phyloP scores from a whole-genome alignment of 768 basidiomycete genomes.

The Coprinopsis sp. region DNA sequence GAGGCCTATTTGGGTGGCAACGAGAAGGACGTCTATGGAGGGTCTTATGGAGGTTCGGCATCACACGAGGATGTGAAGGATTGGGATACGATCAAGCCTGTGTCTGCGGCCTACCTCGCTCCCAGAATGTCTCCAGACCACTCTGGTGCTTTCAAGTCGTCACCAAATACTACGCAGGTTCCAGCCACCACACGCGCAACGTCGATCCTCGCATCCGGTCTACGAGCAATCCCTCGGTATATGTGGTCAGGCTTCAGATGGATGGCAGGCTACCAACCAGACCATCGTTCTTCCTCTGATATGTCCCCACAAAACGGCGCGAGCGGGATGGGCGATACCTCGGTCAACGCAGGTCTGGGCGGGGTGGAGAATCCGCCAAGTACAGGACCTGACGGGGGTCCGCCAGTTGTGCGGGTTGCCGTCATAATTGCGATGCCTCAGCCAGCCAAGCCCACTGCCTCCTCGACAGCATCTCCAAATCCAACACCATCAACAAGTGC shows the following conservation, averaged over 20 bases:
- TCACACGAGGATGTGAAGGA: constrained; percentile 10
- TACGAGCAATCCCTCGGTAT: too few relatives aligned
- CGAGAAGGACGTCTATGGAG: constrained; percentile 5
- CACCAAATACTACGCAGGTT: too few relatives aligned
- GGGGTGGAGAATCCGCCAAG: constrained; percentile 3
- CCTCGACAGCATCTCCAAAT: constrained; percentile 9
- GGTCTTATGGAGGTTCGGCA: not conserved
- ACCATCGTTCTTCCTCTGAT: too few relatives aligned
- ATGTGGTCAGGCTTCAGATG: too few relatives aligned
- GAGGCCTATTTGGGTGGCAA: constrained; percentile 37
- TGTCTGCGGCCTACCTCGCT: constrained; percentile 12
- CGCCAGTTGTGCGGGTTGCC: constrained; percentile 28
- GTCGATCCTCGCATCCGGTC: too few relatives aligned
- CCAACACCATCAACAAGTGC: constrained; percentile 6
- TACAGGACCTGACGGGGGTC: constrained; percentile 1
- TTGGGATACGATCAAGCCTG: constrained; percentile 18
- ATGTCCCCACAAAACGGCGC: not conserved
- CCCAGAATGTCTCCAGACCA: not conserved
- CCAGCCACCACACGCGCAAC: too few relatives aligned
- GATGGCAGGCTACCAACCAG: too few relatives aligned
- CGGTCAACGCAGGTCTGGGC: not conserved
- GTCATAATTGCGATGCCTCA: constrained; percentile 45
- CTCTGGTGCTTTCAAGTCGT: not conserved
- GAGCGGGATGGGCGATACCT: not conserved
- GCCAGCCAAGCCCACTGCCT: constrained; percentile 8